phyloP scores from a whole-genome alignment of 2,329 filamentous ascomycete genomes.

The Helicocarpus griseus region DNA sequence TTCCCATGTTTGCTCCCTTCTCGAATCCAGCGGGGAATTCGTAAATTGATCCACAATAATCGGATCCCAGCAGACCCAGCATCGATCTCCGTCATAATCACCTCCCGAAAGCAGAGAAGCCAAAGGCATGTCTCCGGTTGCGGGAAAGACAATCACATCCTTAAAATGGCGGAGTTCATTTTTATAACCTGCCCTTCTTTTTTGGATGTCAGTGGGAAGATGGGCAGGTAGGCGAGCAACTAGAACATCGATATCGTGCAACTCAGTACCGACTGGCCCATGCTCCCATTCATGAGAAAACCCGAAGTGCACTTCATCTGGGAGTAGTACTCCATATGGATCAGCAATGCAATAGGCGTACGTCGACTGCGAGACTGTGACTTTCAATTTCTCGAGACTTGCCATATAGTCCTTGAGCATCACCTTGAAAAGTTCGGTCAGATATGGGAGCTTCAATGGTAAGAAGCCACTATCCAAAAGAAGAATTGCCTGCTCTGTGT shows the following conservation, averaged over 20 bases:
- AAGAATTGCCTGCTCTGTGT: slow-evolving; percentile 27
- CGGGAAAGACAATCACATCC: slow-evolving; percentile 50
- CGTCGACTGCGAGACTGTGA: slow-evolving; percentile 43
- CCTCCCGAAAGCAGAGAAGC: slow-evolving; percentile 54
- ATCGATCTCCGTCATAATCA: slow-evolving; percentile 54
- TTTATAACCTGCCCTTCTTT: slow-evolving; percentile 39
- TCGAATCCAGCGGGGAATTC: slow-evolving; percentile 40
- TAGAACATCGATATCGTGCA: slow-evolving; percentile 43
- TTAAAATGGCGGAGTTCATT: slow-evolving; percentile 44
- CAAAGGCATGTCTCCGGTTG: slow-evolving; percentile 41
- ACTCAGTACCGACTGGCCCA: slow-evolving; percentile 31
- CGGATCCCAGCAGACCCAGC: slow-evolving; percentile 53
- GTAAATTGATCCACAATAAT: slow-evolving; percentile 42
- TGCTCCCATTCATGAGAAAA: slow-evolving; percentile 42
- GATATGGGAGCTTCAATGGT: slow-evolving; percentile 30
- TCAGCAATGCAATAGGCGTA: slow-evolving; percentile 50
- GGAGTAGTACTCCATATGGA: slow-evolving; percentile 40
- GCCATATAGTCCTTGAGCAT: slow-evolving; percentile 33
- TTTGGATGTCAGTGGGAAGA: slow-evolving; percentile 51
- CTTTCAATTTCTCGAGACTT: slow-evolving; percentile 38
- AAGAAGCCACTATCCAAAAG: slow-evolving; percentile 39
- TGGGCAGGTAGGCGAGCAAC: slow-evolving; percentile 50
- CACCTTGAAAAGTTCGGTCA: slow-evolving; percentile 30
- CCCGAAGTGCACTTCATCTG: slow-evolving; percentile 46
- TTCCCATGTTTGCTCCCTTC: slow-evolving; percentile 24